phyloP scores from a whole-genome alignment of 257 asterid species.

The Datura wrightii region DNA sequence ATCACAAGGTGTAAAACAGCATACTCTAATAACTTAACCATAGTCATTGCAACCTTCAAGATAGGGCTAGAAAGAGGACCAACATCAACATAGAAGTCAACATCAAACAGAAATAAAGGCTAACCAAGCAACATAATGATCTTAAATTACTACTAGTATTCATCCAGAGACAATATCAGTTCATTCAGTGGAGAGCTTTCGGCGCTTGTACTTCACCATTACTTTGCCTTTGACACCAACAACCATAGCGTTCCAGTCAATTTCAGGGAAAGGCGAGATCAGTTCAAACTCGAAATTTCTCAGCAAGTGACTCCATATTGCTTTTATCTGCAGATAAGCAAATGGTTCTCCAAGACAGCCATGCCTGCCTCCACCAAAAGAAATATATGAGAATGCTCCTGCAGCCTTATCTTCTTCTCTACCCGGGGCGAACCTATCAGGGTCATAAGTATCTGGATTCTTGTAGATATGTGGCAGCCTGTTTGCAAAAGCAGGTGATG shows the following conservation, averaged over 20 bases:
- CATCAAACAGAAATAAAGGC: constrained; percentile 17
- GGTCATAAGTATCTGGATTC: constrained; percentile 78
- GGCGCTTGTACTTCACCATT: constrained; percentile 41
- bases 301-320: constrained; percentile 95
- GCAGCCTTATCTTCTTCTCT: constrained; percentile 95
- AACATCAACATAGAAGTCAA: constrained; percentile 7
- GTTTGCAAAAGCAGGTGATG: constrained; percentile 44
- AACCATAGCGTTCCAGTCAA: constrained; percentile 69
- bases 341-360: constrained; percentile 97
- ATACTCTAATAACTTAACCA: neutral
- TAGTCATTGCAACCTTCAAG: constrained; percentile 13
- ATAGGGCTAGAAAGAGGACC: neutral
- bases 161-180: neutral
- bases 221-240: constrained; percentile 64
- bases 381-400: constrained; percentile 89
- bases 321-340: constrained; percentile 91
- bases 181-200: constrained; percentile 31
- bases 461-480: constrained; percentile 66
- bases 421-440: constrained; percentile 82
- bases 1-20: neutral
- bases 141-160: neutral
- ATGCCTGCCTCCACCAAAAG: constrained; percentile 96
- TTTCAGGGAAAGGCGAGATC: constrained; percentile 62
- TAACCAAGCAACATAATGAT: constrained; percentile 9
- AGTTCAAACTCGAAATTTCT: constrained; percentile 72